Base-by-base conservation (phyloP, 345 rosid species). In the Corchorus olitorius region DNA sequence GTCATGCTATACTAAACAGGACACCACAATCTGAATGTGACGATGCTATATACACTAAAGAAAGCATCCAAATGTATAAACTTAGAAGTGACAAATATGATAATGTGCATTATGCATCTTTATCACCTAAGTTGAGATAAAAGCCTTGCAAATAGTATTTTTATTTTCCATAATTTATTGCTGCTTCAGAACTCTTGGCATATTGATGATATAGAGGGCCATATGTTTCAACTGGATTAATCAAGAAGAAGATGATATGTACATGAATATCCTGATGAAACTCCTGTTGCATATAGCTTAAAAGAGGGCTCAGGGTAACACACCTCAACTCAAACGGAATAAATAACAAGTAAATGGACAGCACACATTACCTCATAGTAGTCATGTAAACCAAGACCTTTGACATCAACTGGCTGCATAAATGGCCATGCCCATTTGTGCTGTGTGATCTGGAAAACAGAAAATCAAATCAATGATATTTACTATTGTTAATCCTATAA, bases 371-470 rank as follows among this genome's bases (percentile, higher is more conserved):
- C 96, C 97, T 92, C 85, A 73, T 80, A 93, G 84, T 95, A 95
- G 83, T 93, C 99, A 83, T 90, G 75, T 78, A 95, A 84, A 75
- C 93, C 93, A 85, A 92, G 97, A 75, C 93, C 89, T 82, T 87
- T 86, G 46, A 90, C 99, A 82, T 95, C 92, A 48, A 96, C 99
- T 61, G 99, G 97, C 73, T 93, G 86, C 94, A 83, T 82, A 81
- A 96, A 96, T 2, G 98, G 99, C 91, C 88, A 85, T 16, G 97
- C 98, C 86, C 91, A 91, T 85, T 80, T 89, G 84, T 92, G 99
- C 87, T 88, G 94, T 5, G 94, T 92, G 66, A 93, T 80, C 99
- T 96, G 89, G 43, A 54, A 75, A 75, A 67, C 55, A 33, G 70
- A 27, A 27, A 72, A 65, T 33, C 16, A 56, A 22, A 39, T 73